Base-by-base conservation (phyloP, 1,284 basidiomycete genomes). In the Rhodotorula sp. region DNA sequence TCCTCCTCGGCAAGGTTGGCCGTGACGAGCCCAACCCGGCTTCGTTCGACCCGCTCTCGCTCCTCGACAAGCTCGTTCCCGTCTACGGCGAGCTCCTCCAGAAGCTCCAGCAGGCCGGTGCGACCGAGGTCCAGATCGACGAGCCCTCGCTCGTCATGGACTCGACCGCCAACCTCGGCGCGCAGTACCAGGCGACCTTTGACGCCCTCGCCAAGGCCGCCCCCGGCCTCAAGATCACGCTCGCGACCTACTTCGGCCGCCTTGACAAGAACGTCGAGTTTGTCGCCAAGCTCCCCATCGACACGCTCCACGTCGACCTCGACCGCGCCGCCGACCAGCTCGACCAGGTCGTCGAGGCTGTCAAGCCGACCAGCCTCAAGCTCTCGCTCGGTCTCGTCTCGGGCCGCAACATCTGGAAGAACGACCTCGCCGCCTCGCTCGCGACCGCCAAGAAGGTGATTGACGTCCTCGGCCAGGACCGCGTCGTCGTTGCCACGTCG, bases 371-470 rank as follows among this genome's bases (percentile, higher is more conserved):
- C 77, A 85, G 85, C 81, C 88, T 95, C 77, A 82, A 89, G 74
- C 87, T 99, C 70, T 99, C 97, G 70, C 90, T 99, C 76, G 97
- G 97, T 85, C 83, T 99, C 75, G 92, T 99, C 76, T 99, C 97
- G 56, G 97, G 97, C 74, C 93, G 97, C 82, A 99, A 99, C 87
- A 93, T 99, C 85, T 99, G 97, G 97, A 99, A 99, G 89, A 92
- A 90, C 75, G 96, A 99, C 85, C 90, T 99, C 80, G 85, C 86
- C 78, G 89, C 88, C 64, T 90, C 92, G 71, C 87, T 96, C 84
- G 89, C 90, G 81, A 84, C 88, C 64, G 93, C 88, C 72, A 89
- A 96, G 85, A 92, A 91, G 83, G 95, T 93, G 66, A 84, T 95
- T 79, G 87, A 88, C 66, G 86, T 85, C 60, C 89, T 97, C 79